Conservation (phyloP, 768 basidiomycete genomes). For the Leccinellum albellum region DNA sequence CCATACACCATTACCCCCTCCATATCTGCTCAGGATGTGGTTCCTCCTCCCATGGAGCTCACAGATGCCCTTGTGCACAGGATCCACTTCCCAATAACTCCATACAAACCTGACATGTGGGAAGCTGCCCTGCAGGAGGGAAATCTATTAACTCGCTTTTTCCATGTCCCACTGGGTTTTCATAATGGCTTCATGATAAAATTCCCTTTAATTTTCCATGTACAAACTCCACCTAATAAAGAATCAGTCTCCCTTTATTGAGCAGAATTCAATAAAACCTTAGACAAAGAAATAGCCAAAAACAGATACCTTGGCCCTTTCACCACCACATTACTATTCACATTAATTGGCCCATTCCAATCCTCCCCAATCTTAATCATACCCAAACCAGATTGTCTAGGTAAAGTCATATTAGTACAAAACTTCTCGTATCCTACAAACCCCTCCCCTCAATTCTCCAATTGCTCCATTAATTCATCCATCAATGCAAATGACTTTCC, state of each 20-base stretch:
- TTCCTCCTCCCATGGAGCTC: neutral
- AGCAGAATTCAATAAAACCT: too few species aligned
- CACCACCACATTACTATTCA: rapidly evolving
- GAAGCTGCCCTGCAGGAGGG: neutral
- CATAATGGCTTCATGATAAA: neutral
- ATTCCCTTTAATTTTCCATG: neutral
- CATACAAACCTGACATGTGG: neutral
- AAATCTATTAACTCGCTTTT: neutral
- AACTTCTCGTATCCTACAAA: neutral
- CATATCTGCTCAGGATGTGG: neutral
- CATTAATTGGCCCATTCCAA: neutral
- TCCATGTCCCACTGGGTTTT: neutral
- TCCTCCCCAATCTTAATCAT: neutral
- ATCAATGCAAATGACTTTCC: neutral
- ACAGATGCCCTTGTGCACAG: neutral
- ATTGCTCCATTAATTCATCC: too few species aligned
- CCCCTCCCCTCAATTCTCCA: neutral
- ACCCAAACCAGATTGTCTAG: neutral
- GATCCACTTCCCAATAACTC: neutral
- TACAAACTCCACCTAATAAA: neutral
- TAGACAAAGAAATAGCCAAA: neutral
- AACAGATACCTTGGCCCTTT: neutral
- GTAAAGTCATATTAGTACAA: neutral
- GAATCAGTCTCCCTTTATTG: neutral
- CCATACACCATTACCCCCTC: neutral